Evolutionary conservation across 116 monocot genomes (phyloP).

Genomic region (Phalaenopsis hybrid): DNA sequence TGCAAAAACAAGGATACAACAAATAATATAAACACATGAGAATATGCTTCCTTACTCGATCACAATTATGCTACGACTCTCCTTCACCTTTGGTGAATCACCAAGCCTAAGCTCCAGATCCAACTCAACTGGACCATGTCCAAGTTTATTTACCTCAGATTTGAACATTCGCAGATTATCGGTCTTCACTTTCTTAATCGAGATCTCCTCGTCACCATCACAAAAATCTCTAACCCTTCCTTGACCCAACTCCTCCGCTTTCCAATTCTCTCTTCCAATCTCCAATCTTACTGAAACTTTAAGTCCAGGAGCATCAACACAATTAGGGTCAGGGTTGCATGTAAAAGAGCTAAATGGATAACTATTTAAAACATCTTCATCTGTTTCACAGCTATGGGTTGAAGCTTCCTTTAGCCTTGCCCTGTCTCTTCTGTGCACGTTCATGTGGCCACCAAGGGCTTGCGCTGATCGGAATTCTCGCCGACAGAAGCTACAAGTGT

Average conservation of each 20-base stretch:
- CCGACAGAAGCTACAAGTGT: slow-evolving; percentile 29
- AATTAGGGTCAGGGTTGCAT: slow-evolving; percentile 2
- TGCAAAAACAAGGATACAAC: not conserved
- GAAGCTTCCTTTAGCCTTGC: slow-evolving; percentile 18
- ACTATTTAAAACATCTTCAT: not conserved
- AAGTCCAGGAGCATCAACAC: not conserved
- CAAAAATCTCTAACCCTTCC: not conserved
- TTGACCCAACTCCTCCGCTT: not conserved
- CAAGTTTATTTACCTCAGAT: slow-evolving; percentile 17
- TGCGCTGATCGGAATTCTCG: slow-evolving; percentile 33
- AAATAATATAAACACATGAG: not conserved
- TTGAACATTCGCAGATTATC: not conserved
- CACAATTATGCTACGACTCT: slow-evolving; percentile 1
- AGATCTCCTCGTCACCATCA: not conserved
- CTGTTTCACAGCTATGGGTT: not conserved
- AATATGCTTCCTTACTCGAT: not conserved
- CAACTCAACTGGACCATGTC: slow-evolving; percentile 22
- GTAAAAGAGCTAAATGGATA: no score
- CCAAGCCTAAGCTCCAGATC: slow-evolving; percentile 73
- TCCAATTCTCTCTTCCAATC: not conserved
- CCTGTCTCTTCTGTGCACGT: slow-evolving; percentile 29
- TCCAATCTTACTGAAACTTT: not conserved
- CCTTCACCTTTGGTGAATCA: slow-evolving; percentile 28
- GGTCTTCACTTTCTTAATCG: not conserved
- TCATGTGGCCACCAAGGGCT: slow-evolving; percentile 35